These are phyloP conservation scores for Xerocomus potaroensis DNA, from an alignment of 768 basidiomycete genomes.

Conservation along the genomic window DNA sequence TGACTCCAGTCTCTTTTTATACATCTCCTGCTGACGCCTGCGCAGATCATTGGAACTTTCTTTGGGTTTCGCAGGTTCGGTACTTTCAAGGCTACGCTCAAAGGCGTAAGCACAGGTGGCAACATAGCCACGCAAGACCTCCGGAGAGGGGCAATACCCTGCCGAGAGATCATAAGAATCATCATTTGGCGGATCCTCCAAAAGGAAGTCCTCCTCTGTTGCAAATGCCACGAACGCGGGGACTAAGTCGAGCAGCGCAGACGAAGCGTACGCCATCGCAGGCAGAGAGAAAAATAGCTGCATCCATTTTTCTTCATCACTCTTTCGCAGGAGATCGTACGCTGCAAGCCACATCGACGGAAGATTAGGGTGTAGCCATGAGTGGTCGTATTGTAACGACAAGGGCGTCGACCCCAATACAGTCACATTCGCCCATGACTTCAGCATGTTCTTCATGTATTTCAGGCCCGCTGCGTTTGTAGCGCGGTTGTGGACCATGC, in stretches of 20 bases:
- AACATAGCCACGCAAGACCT: neutral
- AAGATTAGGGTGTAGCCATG: slow-evolving; percentile 24
- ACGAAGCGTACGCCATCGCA: slow-evolving; percentile 27
- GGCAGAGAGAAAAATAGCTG: slow-evolving; percentile 27
- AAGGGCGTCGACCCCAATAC: neutral
- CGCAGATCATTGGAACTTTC: neutral
- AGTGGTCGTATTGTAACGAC: slow-evolving; percentile 8
- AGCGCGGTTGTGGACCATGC: slow-evolving; percentile 2
- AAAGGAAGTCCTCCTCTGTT: slow-evolving; percentile 6
- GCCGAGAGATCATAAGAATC: slow-evolving; percentile 5
- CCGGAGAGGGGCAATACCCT: slow-evolving; percentile 1
- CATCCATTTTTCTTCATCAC: neutral
- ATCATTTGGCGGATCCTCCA: slow-evolving; percentile 1
- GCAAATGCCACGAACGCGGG: slow-evolving; percentile 30
- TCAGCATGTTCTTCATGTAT: neutral
- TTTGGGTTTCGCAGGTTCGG: neutral
- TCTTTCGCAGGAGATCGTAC: slow-evolving; percentile 21
- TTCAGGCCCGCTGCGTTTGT: neutral
- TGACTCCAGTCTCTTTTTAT: neutral
- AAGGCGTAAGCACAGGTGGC: neutral
- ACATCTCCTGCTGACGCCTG: neutral
- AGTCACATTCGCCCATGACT: neutral
- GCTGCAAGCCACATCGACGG: slow-evolving; percentile 21
- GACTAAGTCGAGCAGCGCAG: slow-evolving; percentile 12
- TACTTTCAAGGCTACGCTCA: slow-evolving; percentile 6